Evolutionary conservation across 140 eudicot species (phyloP), one percentile per base, ranked within the genome.

Genomic region (Erigeron philadelphicus): DNA sequence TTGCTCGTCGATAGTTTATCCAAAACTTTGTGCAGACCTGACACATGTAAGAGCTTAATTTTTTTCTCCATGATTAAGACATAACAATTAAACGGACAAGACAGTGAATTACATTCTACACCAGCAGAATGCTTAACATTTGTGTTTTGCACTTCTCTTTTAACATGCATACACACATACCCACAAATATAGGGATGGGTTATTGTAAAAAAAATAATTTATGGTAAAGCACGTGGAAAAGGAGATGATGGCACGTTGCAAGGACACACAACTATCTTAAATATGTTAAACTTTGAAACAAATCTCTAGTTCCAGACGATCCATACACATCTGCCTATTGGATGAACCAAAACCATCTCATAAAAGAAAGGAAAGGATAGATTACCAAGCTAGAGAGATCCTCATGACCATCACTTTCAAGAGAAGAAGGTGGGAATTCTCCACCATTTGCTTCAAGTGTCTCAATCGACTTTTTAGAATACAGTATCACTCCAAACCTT

Each of bases 351-450:
- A 43, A 19, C 12, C 11, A 53, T 65, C 49, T 64, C 25, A 60
- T 62, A 2, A 52, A 75, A 40, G 56, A 65, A 74, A 58, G 49
- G 48, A 58, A 72, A 42, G 15, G 54, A 54, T 21, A 72, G 11
- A 3, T 78, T 82, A 93, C 98, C 98, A 89, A 87, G 83, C 87
- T 83, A 53, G 96, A 87, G 66, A 89, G 73, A 77, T 93, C 98
- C 79, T 89, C 95, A 9, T 69, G 80, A 77, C 21, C 18, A 52
- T 56, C 88, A 77, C 56, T 84, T 62, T 72, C 85, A 72, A 69
- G 64, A 17, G 68, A 57, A 11, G 77, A 61, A 73, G 77, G 48
- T 13, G 84, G 83, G 54, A 81, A 71, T 64, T 86, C 94, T 61
- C 88, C 95, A 66, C 85, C 94, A 75, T 71, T 78, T 48, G 81